Conservation (phyloP, 768 basidiomycete genomes). For the Rhodotorula graminis region DNA sequence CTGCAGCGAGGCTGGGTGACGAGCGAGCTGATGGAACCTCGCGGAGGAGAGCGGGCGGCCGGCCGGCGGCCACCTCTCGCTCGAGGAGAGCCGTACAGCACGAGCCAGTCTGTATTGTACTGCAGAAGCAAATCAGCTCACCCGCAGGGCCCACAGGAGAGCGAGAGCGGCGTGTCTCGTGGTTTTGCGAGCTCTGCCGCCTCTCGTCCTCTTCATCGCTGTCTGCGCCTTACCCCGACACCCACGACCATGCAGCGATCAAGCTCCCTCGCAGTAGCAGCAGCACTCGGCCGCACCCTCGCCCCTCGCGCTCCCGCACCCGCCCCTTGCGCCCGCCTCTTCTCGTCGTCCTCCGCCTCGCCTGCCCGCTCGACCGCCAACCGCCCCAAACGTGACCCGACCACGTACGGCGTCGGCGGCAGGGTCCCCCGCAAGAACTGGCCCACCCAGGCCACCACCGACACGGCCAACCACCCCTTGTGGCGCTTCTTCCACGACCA, state of each 20-base stretch:
- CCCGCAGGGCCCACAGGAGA: no score
- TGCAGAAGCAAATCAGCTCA: no score
- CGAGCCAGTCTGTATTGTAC: no score
- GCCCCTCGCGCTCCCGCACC: not conserved
- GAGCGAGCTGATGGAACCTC: no score
- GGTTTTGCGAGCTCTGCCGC: no score
- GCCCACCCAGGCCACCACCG: slow-evolving; percentile 16
- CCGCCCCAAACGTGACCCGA: slow-evolving; percentile 40
- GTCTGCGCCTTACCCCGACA: no score
- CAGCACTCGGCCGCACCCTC: not conserved
- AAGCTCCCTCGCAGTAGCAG: not conserved
- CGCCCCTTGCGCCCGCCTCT: not conserved
- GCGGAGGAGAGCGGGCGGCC: no score
- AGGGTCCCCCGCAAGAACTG: not conserved
- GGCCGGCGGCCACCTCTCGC: no score
- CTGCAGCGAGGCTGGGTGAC: not conserved
- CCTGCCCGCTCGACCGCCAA: slow-evolving; percentile 16
- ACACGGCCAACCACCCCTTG: slow-evolving; percentile 39
- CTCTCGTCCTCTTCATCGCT: not conserved
- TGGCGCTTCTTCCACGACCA: slow-evolving; percentile 43
- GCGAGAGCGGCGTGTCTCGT: no score
- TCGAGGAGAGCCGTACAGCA: no score
- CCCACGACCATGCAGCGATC: not conserved
- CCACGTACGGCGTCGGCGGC: slow-evolving; percentile 34
- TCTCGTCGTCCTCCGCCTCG: not conserved